These are phyloP conservation scores for Henckelia pumila DNA, from an alignment of 257 asterid genomes.

Conservation along the genomic window DNA sequence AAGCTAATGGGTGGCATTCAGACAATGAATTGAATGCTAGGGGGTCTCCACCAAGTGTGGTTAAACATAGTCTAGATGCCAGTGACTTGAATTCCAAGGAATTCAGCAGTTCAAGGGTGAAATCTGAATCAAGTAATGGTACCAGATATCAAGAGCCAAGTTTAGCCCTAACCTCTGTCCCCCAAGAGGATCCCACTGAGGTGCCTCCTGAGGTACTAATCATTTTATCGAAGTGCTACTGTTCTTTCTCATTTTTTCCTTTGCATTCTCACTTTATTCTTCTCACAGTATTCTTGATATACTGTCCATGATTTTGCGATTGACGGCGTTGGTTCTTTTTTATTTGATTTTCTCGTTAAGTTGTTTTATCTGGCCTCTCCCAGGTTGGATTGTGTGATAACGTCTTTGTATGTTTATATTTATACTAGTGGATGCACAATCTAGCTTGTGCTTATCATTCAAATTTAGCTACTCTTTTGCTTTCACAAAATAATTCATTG, in stretches of 20 bases:
- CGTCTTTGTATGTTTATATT: neutral
- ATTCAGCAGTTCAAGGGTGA: slow-evolving; percentile 34
- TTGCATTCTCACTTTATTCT: neutral
- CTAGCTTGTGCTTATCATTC: neutral
- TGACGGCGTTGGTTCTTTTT: neutral
- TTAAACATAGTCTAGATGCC: slow-evolving; percentile 46
- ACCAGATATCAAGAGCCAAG: slow-evolving; percentile 48
- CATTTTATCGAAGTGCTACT: slow-evolving; percentile 15
- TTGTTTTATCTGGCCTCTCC: neutral
- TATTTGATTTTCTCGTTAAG: neutral
- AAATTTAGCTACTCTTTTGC: neutral
- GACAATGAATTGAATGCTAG: slow-evolving; percentile 63
- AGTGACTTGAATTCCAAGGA: slow-evolving; percentile 42
- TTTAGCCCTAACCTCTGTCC: slow-evolving; percentile 51
- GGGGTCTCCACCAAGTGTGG: slow-evolving; percentile 50
- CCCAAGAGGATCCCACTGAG: slow-evolving; percentile 59
- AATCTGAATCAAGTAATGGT: slow-evolving; percentile 38
- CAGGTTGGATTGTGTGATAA: neutral
- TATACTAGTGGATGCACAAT: neutral
- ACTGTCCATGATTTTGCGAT: neutral
- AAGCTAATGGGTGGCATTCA: slow-evolving; percentile 56
- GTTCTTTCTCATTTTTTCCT: slow-evolving; percentile 9
- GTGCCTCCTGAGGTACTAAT: slow-evolving; percentile 88
- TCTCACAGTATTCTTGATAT: slow-evolving; percentile 8
- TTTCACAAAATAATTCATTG: neutral